phyloP scores from a whole-genome alignment of 352 stramenopile genomes.

The Globisporangium echinulatum region DNA sequence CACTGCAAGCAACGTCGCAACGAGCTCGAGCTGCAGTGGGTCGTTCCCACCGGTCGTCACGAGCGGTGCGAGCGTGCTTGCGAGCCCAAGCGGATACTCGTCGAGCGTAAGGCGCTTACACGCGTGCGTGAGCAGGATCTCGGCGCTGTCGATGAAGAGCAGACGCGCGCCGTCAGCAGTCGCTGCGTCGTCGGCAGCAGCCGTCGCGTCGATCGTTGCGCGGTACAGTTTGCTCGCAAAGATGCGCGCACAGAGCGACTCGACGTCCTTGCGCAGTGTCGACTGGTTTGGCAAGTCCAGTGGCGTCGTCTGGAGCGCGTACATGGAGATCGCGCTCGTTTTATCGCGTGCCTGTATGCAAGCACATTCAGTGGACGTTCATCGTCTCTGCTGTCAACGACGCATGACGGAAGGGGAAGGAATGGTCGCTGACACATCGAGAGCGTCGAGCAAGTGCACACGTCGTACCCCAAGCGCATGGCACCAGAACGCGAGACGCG shows the following conservation, averaged over 20 bases:
- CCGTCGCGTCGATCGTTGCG: slow-evolving; percentile 20
- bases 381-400: not conserved
- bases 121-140: slow-evolving; percentile 60
- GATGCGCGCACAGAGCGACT: slow-evolving; percentile 51
- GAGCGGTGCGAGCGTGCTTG: slow-evolving; percentile 46
- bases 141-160: slow-evolving; percentile 70
- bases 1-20: slow-evolving; percentile 37
- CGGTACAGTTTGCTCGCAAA: slow-evolving; percentile 53
- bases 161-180: slow-evolving; percentile 36
- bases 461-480: slow-evolving; percentile 34
- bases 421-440: not conserved
- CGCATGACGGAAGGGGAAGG: too few species aligned
- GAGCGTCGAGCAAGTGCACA: too few species aligned
- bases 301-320: slow-evolving; percentile 59
- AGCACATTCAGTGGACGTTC: not conserved
- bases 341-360: slow-evolving; percentile 8
- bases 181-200: slow-evolving; percentile 24
- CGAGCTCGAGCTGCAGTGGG: slow-evolving; percentile 53
- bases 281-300: slow-evolving; percentile 45
- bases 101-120: slow-evolving; percentile 58
- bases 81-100: slow-evolving; percentile 38
- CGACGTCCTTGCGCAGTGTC: slow-evolving; percentile 59
- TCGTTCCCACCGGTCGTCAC: slow-evolving; percentile 58
- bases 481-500: slow-evolving; percentile 52
- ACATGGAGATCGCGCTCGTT: slow-evolving; percentile 58